Evolutionary conservation across 2,329 filamentous ascomycete species (phyloP).

Genomic region (Colletotrichum phormii): DNA sequence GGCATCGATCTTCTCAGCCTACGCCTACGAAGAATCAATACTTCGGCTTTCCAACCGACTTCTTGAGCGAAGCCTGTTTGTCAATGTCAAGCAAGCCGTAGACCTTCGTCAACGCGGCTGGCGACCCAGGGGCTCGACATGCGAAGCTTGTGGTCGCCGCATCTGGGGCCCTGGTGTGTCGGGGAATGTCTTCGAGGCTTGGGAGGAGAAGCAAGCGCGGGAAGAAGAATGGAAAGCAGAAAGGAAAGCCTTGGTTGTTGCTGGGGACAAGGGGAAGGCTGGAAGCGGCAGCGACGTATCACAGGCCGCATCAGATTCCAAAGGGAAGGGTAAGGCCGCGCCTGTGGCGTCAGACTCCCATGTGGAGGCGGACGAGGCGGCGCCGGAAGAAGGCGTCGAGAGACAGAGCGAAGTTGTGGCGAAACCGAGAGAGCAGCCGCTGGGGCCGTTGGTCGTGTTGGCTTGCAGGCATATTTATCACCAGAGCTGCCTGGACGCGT

Average conservation of each 20-base stretch:
- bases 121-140: conserved; percentile 87
- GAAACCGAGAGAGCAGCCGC: conserved; percentile 55
- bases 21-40: conserved; percentile 94
- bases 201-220: conserved; percentile 72
- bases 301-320: conserved; percentile 48
- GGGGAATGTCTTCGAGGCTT: conserved; percentile 81
- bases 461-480: conserved; percentile 80
- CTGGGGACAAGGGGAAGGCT: conserved; percentile 53
- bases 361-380: conserved; percentile 50
- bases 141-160: conserved; percentile 84
- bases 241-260: conserved; percentile 50
- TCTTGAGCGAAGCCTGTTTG: conserved; percentile 89
- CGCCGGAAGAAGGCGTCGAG: conserved; percentile 50
- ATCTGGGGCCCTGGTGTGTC: conserved; percentile 92
- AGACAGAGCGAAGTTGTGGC: conserved; percentile 45
- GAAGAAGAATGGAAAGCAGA: conserved; percentile 60
- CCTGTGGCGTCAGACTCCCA: conserved; percentile 51
- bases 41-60: conserved; percentile 86
- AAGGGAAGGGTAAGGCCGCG: conserved; percentile 70
- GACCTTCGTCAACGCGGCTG: conserved; percentile 85
- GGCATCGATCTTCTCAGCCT: conserved; percentile 91
- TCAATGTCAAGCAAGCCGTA: conserved; percentile 81
- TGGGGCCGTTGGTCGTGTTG: conserved; percentile 74
- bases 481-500: conserved; percentile 74
- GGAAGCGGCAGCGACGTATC: conserved; percentile 32